Conservation (phyloP, 352 stramenopile species). For the Sclerospora graminicola region DNA sequence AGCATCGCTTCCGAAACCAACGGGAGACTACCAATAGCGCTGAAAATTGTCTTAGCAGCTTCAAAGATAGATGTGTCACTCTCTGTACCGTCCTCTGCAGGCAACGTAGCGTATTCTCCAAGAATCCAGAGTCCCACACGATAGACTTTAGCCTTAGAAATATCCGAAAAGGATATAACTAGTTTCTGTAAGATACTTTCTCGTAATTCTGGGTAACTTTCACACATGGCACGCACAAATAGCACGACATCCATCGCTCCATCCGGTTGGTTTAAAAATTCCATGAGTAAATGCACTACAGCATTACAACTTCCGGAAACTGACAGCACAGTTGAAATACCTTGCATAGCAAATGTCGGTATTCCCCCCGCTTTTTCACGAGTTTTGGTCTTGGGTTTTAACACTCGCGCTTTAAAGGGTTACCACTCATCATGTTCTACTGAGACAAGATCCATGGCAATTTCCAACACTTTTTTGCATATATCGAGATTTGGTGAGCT, state of each 20-base stretch:
- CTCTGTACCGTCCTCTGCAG: constrained; percentile 29
- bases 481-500: constrained; percentile 96
- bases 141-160: constrained; percentile 93
- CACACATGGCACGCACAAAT: constrained; percentile 97
- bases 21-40: constrained; percentile 64
- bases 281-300: constrained; percentile 98
- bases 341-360: constrained; percentile 97
- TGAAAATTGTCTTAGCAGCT: constrained; percentile 84
- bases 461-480: constrained; percentile 97
- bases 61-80: constrained; percentile 69
- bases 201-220: constrained; percentile 92
- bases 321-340: constrained; percentile 95
- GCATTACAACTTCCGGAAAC: constrained; percentile 96
- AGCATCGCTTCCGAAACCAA: constrained; percentile 49
- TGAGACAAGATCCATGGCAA: constrained; percentile 96
- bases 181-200: constrained; percentile 92
- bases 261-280: constrained; percentile 94
- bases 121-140: constrained; percentile 96
- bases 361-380: constrained; percentile 95
- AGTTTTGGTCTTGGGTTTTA: constrained; percentile 81
- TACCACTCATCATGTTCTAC: constrained; percentile 98
- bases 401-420: constrained; percentile 86
- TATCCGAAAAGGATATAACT: constrained; percentile 89
- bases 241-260: constrained; percentile 97
- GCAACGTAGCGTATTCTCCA: constrained; percentile 84